A percentile compares a stretch with the other conserved stretches of the same genome.
Conservation (phyloP, 2,329 filamentous ascomycete genomes). For the Trichoderma sp. region DNA sequence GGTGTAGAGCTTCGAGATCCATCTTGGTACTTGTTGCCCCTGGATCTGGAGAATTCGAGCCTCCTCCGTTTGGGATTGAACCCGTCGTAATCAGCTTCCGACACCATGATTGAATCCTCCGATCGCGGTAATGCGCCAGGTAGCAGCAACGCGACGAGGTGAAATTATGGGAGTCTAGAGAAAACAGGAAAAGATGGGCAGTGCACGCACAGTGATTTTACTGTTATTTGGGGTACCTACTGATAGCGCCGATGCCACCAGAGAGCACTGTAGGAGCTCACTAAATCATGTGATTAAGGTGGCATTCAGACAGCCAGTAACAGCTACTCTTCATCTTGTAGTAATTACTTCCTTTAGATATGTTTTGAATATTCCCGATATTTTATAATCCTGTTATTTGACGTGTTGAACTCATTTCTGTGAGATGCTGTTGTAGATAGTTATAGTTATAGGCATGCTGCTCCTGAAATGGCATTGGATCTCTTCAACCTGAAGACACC, state of each 20-base stretch:
- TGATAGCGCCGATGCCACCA: neutral
- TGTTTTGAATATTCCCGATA: neutral
- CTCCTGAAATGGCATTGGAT: neutral
- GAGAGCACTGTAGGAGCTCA: neutral
- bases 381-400: neutral
- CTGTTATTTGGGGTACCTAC: neutral
- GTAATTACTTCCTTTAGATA: neutral
- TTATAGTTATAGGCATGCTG: neutral
- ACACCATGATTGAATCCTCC: slow-evolving; percentile 31
- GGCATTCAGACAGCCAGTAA: neutral
- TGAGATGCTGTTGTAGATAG: neutral
- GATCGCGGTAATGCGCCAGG: slow-evolving; percentile 6
- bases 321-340: neutral
- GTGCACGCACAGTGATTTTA: neutral
- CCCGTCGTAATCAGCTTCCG: slow-evolving; percentile 38
- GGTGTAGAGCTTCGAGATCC: slow-evolving; percentile 37
- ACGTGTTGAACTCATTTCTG: neutral
- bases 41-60: slow-evolving; percentile 34
- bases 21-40: slow-evolving; percentile 32
- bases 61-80: slow-evolving; percentile 42
- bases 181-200: neutral
- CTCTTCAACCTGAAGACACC: neutral
- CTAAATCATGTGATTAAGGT: neutral
- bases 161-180: neutral
- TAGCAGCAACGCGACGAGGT: slow-evolving; percentile 9